Evolutionary conservation across 768 basidiomycete species (phyloP).

Genomic region (Tubosaeta sp.): DNA sequence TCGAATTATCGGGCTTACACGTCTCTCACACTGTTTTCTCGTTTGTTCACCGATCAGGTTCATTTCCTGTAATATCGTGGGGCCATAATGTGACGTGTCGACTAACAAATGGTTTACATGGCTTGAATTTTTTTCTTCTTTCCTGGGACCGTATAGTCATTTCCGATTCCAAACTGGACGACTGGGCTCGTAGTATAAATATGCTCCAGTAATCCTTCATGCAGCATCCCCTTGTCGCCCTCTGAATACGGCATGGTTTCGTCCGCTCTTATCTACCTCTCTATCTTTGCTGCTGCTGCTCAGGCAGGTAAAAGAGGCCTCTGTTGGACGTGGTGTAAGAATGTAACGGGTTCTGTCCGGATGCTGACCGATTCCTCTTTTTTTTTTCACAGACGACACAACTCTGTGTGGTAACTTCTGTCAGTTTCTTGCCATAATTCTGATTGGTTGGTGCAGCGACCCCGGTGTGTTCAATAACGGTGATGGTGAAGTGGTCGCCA

Average conservation of each 20-base stretch:
- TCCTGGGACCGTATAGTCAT: not conserved
- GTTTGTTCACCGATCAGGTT: too few relatives aligned
- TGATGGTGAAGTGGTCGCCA: conserved; percentile 31
- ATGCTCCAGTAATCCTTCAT: not conserved
- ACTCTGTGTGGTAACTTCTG: conserved; percentile 24
- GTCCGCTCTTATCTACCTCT: conserved; percentile 14
- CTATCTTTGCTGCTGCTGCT: conserved; percentile 14
- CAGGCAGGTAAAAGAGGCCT: conserved; percentile 38
- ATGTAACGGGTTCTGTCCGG: not conserved
- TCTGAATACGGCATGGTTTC: conserved; percentile 14
- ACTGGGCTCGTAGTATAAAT: conserved; percentile 10
- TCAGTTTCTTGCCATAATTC: not conserved
- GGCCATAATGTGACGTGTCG: not conserved
- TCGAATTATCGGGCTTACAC: too few relatives aligned
- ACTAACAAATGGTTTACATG: not conserved
- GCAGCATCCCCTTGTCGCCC: not conserved
- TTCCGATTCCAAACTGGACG: not conserved
- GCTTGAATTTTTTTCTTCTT: not conserved
- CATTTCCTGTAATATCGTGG: too few relatives aligned
- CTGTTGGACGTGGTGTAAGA: conserved; percentile 34
- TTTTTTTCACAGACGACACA: conserved; percentile 19
- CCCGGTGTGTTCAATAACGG: conserved; percentile 33
- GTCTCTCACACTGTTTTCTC: too few relatives aligned
- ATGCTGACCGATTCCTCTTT: not conserved
- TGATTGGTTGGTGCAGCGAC: conserved; percentile 16